These are phyloP conservation scores for Microcyclospora pomicola DNA, from an alignment of 2,329 filamentous ascomycete species.

Conservation along the genomic window DNA sequence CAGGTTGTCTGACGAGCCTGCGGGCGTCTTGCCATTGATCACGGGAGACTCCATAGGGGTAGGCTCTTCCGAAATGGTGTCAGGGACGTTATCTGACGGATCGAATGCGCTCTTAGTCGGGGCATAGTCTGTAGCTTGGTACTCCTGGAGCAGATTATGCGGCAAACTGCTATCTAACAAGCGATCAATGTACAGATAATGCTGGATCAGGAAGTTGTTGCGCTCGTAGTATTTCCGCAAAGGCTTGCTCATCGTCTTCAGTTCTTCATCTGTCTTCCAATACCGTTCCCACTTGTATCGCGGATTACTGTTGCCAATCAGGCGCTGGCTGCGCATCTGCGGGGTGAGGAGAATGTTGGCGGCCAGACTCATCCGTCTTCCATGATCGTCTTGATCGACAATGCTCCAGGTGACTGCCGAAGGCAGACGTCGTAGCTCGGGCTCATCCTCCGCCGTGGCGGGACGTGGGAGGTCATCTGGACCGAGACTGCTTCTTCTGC, in stretches of 20 bases:
- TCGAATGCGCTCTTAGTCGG: not conserved
- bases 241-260: slow-evolving; percentile 57
- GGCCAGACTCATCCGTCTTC: slow-evolving; percentile 29
- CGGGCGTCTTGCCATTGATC: slow-evolving; percentile 1
- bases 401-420: slow-evolving; percentile 13
- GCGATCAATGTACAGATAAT: slow-evolving; percentile 87
- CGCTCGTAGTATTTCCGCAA: slow-evolving; percentile 76
- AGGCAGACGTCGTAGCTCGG: slow-evolving; percentile 4
- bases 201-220: slow-evolving; percentile 75
- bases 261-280: slow-evolving; percentile 65
- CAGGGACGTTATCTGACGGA: slow-evolving; percentile 41
- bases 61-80: slow-evolving; percentile 62
- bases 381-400: slow-evolving; percentile 23
- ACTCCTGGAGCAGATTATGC: slow-evolving; percentile 82
- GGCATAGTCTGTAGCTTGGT: slow-evolving; percentile 33
- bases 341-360: slow-evolving; percentile 37
- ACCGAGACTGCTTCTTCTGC: slow-evolving; percentile 10
- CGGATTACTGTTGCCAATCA: slow-evolving; percentile 81
- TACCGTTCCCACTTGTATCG: slow-evolving; percentile 76
- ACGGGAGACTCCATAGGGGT: slow-evolving; percentile 15
- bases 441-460: slow-evolving; percentile 6
- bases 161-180: slow-evolving; percentile 85
- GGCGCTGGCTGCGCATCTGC: slow-evolving; percentile 65
- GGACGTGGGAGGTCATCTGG: slow-evolving; percentile 9
- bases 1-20: slow-evolving; percentile 1